phyloP scores from a whole-genome alignment of 1,284 basidiomycete species.

The Rhodotorula sp. region DNA sequence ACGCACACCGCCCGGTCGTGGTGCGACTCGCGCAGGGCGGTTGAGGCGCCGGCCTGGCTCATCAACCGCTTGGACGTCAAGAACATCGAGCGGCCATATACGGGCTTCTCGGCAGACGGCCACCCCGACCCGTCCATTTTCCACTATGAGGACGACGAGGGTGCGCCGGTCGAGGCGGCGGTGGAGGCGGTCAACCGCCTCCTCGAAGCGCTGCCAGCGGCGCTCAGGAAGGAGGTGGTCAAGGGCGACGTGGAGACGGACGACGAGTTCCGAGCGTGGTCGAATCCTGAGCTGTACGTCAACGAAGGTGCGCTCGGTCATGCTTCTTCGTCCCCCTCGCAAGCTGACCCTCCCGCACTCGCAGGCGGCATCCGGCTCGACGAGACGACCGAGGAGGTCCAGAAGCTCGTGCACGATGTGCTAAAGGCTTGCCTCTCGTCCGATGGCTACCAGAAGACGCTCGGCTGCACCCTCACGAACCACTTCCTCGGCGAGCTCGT shows the following conservation, averaged over 20 bases:
- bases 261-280: constrained; percentile 50
- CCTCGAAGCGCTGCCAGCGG: constrained; percentile 34
- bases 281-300: constrained; percentile 51
- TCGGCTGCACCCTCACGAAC: constrained; percentile 50
- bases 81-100: constrained; percentile 48
- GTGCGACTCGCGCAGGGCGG: constrained; percentile 46
- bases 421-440: constrained; percentile 47
- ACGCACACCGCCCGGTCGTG: constrained; percentile 45
- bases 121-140: constrained; percentile 44
- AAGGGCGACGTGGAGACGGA: constrained; percentile 47
- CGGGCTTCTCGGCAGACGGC: constrained; percentile 48
- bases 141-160: constrained; percentile 48
- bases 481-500: constrained; percentile 51
- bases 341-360: constrained; percentile 1
- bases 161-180: constrained; percentile 46
- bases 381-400: constrained; percentile 44
- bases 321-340: background rate
- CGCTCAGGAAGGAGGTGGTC: constrained; percentile 37
- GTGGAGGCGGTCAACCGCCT: constrained; percentile 42
- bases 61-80: constrained; percentile 47
- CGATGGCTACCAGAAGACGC: constrained; percentile 49
- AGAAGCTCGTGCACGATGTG: constrained; percentile 45
- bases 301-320: constrained; percentile 44
- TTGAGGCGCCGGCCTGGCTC: constrained; percentile 49
- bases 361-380: constrained; percentile 51